Evolutionary conservation across 163 green algal species (phyloP).

Genomic region (Scenedesmus sp.): DNA sequence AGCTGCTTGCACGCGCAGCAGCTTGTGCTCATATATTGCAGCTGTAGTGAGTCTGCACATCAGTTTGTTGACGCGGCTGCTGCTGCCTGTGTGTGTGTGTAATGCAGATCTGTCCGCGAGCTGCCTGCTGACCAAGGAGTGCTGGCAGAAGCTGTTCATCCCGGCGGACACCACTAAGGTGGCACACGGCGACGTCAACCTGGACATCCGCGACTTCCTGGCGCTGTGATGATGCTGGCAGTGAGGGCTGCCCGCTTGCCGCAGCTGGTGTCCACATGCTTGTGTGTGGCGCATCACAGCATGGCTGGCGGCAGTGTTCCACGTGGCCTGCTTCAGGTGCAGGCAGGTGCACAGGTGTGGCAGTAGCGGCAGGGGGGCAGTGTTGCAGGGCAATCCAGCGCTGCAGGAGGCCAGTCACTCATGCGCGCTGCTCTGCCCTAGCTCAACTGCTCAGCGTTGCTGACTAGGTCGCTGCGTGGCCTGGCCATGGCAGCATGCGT

Average conservation of each 20-base stretch:
- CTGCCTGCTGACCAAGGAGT: slow-evolving; percentile 31
- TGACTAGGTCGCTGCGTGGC: too few species aligned
- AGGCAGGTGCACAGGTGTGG: too few species aligned
- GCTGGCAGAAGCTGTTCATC: slow-evolving; percentile 55
- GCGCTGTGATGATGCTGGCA: slow-evolving; percentile 29
- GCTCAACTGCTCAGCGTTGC: too few species aligned
- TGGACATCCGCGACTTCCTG: slow-evolving; percentile 91
- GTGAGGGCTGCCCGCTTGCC: background rate
- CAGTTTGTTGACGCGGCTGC: background rate
- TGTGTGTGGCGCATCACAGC: background rate
- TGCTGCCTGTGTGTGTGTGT: slow-evolving; percentile 32
- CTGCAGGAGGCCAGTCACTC: too few species aligned
- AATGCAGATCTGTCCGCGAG: slow-evolving; percentile 6
- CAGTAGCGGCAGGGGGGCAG: too few species aligned
- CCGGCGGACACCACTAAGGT: slow-evolving; percentile 84
- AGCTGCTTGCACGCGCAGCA: background rate
- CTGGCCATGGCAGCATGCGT: too few species aligned
- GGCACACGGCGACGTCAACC: slow-evolving; percentile 91
- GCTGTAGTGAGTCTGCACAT: background rate
- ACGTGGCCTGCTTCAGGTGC: too few species aligned
- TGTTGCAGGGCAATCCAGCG: too few species aligned
- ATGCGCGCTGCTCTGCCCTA: too few species aligned
- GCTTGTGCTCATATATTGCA: background rate
- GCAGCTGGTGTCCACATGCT: background rate
- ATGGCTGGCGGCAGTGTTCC: background rate